Conservation (phyloP, 75 land plant species). For the Cupressus sempervirens region DNA sequence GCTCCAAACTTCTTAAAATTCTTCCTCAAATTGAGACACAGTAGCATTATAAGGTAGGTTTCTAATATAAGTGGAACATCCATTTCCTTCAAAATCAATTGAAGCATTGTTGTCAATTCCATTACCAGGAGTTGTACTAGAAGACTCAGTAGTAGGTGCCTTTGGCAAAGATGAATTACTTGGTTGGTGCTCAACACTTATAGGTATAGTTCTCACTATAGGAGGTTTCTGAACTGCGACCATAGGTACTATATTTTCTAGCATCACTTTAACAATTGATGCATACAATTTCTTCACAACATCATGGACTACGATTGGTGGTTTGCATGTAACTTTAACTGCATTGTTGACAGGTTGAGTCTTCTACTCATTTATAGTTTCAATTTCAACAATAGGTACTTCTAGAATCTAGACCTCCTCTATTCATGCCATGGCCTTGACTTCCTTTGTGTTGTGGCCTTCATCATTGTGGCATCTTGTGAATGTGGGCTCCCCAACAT, state of each 20-base stretch:
- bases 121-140: not conserved
- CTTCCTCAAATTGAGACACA: slow-evolving; percentile 26
- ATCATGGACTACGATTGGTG: slow-evolving; percentile 20
- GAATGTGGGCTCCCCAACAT: too few relatives aligned
- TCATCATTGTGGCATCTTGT: too few relatives aligned
- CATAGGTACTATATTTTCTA: slow-evolving; percentile 11
- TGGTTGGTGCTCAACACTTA: slow-evolving; percentile 3
- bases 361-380: slow-evolving; percentile 9
- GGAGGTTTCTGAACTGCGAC: slow-evolving; percentile 19
- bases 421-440: too few relatives aligned
- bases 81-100: slow-evolving; percentile 21
- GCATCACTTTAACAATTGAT: slow-evolving; percentile 60
- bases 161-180: not conserved
- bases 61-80: slow-evolving; percentile 35
- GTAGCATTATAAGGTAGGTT: slow-evolving; percentile 38
- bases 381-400: slow-evolving; percentile 11
- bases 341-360: slow-evolving; percentile 10
- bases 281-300: slow-evolving; percentile 76
- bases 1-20: slow-evolving; percentile 54
- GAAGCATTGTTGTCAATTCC: slow-evolving; percentile 2
- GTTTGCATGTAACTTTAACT: slow-evolving; percentile 13
- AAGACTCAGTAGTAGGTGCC: slow-evolving; percentile 15
- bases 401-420: slow-evolving; percentile 1
- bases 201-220: slow-evolving; percentile 1
- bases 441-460: too few relatives aligned